Conservation (phyloP, 140 eudicot genomes). For the Erigeron philadelphicus region DNA sequence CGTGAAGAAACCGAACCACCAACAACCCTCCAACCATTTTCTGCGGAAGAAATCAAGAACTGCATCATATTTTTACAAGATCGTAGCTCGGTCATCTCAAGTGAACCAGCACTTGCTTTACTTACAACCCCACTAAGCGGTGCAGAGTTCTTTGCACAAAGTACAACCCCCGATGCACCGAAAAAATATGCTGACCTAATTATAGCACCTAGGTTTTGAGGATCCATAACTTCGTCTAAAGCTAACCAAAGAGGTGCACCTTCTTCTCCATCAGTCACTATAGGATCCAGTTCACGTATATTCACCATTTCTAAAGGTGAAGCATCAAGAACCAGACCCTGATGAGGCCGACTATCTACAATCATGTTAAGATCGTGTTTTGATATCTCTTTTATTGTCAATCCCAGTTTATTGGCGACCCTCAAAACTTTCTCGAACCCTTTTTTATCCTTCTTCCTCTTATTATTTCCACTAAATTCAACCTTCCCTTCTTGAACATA, state of each 20-base stretch:
- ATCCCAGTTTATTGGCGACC: conserved; percentile 65
- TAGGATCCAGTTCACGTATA: conserved; percentile 61
- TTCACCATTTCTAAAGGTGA: conserved; percentile 90
- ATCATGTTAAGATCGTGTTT: conserved; percentile 94
- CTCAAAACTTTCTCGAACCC: conserved; percentile 74
- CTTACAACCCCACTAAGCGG: conserved; percentile 94
- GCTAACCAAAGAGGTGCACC: conserved; percentile 83
- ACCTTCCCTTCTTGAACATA: conserved; percentile 75
- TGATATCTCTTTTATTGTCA: conserved; percentile 55
- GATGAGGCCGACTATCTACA: conserved; percentile 88
- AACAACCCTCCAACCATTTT: conserved; percentile 92
- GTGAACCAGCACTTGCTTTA: conserved; percentile 97
- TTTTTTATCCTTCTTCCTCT: conserved; percentile 87
- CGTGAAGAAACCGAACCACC: conserved; percentile 80
- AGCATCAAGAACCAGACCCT: conserved; percentile 83
- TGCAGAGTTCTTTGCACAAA: conserved; percentile 96
- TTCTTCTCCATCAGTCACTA: conserved; percentile 25
- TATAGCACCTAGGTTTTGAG: conserved; percentile 93
- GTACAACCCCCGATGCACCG: conserved; percentile 83
- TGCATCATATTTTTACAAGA: conserved; percentile 98
- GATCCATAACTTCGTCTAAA: conserved; percentile 92
- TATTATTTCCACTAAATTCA: conserved; percentile 67
- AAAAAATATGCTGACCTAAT: conserved; percentile 82
- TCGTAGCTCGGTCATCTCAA: conserved; percentile 75
- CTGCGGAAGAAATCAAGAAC: conserved; percentile 72